Base-by-base conservation (phyloP, 2,329 filamentous ascomycete species). In the Epichloe elymi region DNA sequence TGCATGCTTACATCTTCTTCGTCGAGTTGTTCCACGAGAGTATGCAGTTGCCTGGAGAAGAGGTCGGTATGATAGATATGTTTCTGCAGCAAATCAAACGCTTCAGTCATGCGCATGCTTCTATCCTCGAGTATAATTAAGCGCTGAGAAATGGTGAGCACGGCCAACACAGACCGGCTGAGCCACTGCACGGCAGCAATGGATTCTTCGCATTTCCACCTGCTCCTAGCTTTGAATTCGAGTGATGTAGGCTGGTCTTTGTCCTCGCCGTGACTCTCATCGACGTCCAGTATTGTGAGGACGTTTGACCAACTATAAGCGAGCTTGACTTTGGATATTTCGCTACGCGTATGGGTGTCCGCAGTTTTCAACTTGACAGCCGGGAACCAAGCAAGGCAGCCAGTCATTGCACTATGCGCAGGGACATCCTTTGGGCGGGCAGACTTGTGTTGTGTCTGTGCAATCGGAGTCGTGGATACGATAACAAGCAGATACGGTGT, bases 271-370 rank as follows among this genome's bases (percentile, higher is more conserved):
- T 76, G 75, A 12, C 83, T 73, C 58, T 93, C 85, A 48, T 91
- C 83, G 11, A 97, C 81, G 56, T 98, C 93, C 23, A 98, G 71
- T 5, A 98, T 83, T 0, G 90, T 97, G 57, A 98, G 71, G n/a
- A 97, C 82, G 61, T 97, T 97, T 2, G 93, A 97, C 93, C 93
- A 98, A 67, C 90, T 96, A 69, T 98, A 98, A 0, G 88, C 91
- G 17, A 98, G 76, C 66, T 98, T 97, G 38, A 85, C 86, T 61
- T 83, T 85, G 17, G 87, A 90, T 10, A 83, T 75, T 7, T 82
- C 78, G 59, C 82, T 85, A 5, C 80, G 82, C 0, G 79, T 80
- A 45, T 78, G 74, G 2, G 79, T 72, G 55, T 88, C 83, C 10
- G 81, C 78, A 15, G 80, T 79, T 66, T 97, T 97, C 42, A 98